Evolutionary conservation across 352 stramenopile genomes (phyloP), one percentile per base, ranked within the genome.

Genomic region (Thalassiosira oceanica): DNA sequence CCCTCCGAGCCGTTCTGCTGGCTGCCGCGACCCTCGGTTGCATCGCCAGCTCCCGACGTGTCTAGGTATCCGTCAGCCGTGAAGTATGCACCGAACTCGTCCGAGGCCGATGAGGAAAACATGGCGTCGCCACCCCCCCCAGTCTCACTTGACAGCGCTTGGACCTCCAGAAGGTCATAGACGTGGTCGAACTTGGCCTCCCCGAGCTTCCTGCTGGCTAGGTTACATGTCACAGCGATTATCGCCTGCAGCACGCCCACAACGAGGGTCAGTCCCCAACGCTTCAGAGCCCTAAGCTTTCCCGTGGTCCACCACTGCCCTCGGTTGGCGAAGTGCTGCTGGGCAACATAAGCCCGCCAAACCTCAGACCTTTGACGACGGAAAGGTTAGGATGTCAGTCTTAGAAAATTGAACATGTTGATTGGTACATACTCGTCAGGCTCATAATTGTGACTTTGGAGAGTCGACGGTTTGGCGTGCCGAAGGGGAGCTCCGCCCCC

Each of bases 231-330:
- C 35, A 93, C 94, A 5, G 94, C 96, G 27, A 98, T 90, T 3
- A 97, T 42, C 0, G 93, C 96, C 21, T 96, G 97, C 42, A 92
- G 69, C 1, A 98, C 78, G 0, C 96, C 96, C 36, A 98, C 96
- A 16, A 93, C 69, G 52, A 98, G 94, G 0, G 96, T 99, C 80
- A 98, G 92, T 58, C 94, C 71, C 95, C 95, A 99, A n/a, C 94
- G 87, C 60, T 91, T 88, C 0, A 94, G 24, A 1, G 86, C 64
- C 15, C 75, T 68, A 23, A 86, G 86, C 36, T 90, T 90, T 7
- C 68, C 78, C 0, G 87, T 92, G 10, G 88, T 94, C 90, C 90
- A 95, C 88, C 88, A 94, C 36, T 91, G 78, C 35, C 82, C 85
- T 33, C 80, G 80, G 61, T 91, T 94, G 10, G 54, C 57, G 73